Evolutionary conservation across 306 rosid genomes (phyloP).

Genomic region (Pyrus pyrifolia): DNA sequence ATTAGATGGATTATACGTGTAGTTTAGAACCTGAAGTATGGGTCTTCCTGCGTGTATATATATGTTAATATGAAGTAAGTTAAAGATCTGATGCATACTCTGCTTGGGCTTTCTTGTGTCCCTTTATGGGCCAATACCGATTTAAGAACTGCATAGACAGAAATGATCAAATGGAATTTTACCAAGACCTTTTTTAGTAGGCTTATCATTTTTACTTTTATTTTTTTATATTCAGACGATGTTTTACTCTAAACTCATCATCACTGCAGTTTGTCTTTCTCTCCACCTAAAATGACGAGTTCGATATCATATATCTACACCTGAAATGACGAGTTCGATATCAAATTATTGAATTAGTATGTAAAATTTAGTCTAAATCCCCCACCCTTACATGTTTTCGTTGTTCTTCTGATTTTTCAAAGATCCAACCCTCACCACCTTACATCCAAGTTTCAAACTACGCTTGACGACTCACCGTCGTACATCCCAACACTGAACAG

Average conservation of each 20-base stretch:
- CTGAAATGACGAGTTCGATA: too few relatives aligned
- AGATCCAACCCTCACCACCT: not conserved
- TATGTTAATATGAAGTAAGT: not conserved
- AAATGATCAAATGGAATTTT: not conserved
- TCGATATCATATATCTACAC: too few relatives aligned
- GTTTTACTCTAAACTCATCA: not conserved
- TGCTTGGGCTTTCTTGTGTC: not conserved
- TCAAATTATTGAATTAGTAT: too few relatives aligned
- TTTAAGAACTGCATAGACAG: not conserved
- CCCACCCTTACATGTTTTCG: not conserved
- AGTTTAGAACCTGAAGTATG: not conserved
- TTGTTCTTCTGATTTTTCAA: not conserved
- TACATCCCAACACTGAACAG: not conserved
- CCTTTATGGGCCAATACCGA: not conserved
- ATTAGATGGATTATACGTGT: not conserved
- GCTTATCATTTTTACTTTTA: too few relatives aligned
- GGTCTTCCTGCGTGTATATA: slow-evolving; percentile 8
- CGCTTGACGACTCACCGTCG: too few relatives aligned
- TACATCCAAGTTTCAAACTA: not conserved
- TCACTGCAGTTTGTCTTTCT: too few relatives aligned
- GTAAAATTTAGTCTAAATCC: too few relatives aligned
- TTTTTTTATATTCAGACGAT: too few relatives aligned
- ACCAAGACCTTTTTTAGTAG: not conserved
- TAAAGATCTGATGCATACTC: not conserved
- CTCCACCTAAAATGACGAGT: too few relatives aligned